Evolutionary conservation across 2,329 filamentous ascomycete genomes (phyloP), one percentile per base, ranked within the genome.

Genomic region (Pseudopyrenochaeta lycopersici): DNA sequence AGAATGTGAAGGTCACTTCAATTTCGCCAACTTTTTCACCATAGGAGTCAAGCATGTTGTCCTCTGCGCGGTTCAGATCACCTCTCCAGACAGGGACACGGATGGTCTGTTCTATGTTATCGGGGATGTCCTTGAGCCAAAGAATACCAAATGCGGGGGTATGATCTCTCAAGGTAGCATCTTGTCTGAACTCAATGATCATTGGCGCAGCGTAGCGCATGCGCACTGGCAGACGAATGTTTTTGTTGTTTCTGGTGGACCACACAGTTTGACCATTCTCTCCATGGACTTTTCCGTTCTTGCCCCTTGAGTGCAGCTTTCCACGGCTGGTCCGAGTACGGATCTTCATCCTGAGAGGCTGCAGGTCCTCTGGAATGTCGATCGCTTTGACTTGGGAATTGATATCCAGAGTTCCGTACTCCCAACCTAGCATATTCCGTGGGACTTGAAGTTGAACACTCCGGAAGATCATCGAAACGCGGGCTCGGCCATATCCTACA

Each of bases 391-490:
- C 75, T 0, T 77, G 68, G 0, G 83, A 80, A n/a, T 83, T 80
- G 36, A 91, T 77, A 57, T 90, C 85, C 0, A 91, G 67, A 0
- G 89, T 91, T 4, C 89, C 90, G 50, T 87, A 88, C 20, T 90
- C 86, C 88, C 89, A 91, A 1, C 90, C 90, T 1, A 85, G 75
- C 29, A 88, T 72, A 45, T 84, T 80, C 5, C 73, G 77, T 1
- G 87, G 86, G 1, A 87, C 76, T 62, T 88, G 82, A 1, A 90
- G 73, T 52, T 88, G 82, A 2, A 91, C 81, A 50, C 87, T 89
- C 39, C 90, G 83, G 82, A 90, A 92, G 2, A 92, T 86, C 78
- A 92, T 81, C 14, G 88, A 91, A 50, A 92, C 81, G 10, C 89
- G 81, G 33, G 85, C 82, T 36, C 88, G 82, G 1, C 90, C 90